Percentiles rank a stretch among this genome's conserved stretches.
Evolutionary conservation across 306 rosid genomes (phyloP).

Genomic region (Prosopis cineraria): DNA sequence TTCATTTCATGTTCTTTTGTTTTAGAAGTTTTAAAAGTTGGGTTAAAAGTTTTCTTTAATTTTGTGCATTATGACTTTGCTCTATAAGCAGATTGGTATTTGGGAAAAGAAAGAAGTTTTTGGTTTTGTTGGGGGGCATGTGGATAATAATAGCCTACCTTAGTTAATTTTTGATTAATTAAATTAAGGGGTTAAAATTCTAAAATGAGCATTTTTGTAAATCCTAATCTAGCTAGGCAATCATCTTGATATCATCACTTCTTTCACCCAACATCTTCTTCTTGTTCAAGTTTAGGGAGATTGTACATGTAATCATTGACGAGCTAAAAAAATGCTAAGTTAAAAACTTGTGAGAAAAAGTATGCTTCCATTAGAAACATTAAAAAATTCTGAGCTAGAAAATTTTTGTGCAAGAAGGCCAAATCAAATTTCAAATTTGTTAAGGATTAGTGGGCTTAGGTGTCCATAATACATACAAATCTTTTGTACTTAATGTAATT

Average conservation of each 20-base stretch:
- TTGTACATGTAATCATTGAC: neutral
- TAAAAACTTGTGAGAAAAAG: neutral
- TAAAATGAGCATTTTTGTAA: neutral
- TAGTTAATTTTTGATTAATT: neutral
- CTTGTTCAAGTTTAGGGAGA: constrained; percentile 2
- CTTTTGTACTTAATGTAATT: neutral
- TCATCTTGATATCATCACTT: neutral
- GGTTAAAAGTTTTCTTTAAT: neutral
- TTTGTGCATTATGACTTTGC: neutral
- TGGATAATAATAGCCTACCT: constrained; percentile 39
- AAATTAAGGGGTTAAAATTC: neutral
- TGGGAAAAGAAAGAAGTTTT: constrained; percentile 79
- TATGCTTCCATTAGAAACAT: neutral
- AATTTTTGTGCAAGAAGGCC: neutral
- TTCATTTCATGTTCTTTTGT: neutral
- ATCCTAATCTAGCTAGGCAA: neutral
- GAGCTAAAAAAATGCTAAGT: neutral
- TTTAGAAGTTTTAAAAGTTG: neutral
- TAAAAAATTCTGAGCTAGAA: neutral
- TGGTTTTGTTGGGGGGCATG: constrained; percentile 59
- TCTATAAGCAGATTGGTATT: constrained; percentile 49
- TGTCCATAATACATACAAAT: neutral
- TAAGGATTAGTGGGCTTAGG: neutral
- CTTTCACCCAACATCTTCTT: neutral
- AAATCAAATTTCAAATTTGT: neutral